A percentile compares a stretch with the other conserved stretches of the same genome.
phyloP scores from a whole-genome alignment of 805 yeast species.

The Nakazawaea anatomiae region DNA sequence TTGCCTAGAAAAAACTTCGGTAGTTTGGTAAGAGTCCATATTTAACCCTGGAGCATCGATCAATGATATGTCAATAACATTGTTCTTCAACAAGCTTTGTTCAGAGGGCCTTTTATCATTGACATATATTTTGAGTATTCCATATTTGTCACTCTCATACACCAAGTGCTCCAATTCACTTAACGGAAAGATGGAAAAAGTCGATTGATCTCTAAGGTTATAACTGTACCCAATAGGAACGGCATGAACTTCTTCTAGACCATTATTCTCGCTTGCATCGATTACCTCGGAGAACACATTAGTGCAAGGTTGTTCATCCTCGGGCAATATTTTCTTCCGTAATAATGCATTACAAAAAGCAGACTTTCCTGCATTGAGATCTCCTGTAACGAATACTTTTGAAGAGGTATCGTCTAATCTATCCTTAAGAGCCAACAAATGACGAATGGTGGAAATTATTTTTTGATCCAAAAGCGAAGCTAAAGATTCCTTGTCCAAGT shows the following conservation, averaged over 20 bases:
- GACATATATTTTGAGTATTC: constrained; percentile 74
- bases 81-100: constrained; percentile 75
- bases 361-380: constrained; percentile 92
- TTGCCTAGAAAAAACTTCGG: constrained; percentile 91
- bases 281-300: constrained; percentile 92
- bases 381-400: constrained; percentile 95
- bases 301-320: constrained; percentile 97
- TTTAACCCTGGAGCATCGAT: constrained; percentile 98
- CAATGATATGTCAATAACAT: constrained; percentile 84
- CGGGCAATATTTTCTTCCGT: constrained; percentile 75
- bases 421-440: constrained; percentile 64
- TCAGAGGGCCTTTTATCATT: constrained; percentile 65
- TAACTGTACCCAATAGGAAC: constrained; percentile 54
- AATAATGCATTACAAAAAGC: constrained; percentile 90
- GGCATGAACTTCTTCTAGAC: constrained; percentile 91
- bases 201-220: constrained; percentile 49
- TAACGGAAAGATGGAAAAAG: constrained; percentile 54
- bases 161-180: constrained; percentile 64
- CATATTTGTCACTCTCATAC: constrained; percentile 62
- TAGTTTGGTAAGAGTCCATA: constrained; percentile 88
- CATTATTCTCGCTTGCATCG: constrained; percentile 71
- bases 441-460: constrained; percentile 57
- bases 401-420: constrained; percentile 89
- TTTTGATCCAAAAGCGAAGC: constrained; percentile 67
- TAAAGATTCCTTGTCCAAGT: constrained; percentile 61